These are phyloP conservation scores for Lichina pygmaea DNA, from an alignment of 495 filamentous ascomycete genomes.

Conservation along the genomic window DNA sequence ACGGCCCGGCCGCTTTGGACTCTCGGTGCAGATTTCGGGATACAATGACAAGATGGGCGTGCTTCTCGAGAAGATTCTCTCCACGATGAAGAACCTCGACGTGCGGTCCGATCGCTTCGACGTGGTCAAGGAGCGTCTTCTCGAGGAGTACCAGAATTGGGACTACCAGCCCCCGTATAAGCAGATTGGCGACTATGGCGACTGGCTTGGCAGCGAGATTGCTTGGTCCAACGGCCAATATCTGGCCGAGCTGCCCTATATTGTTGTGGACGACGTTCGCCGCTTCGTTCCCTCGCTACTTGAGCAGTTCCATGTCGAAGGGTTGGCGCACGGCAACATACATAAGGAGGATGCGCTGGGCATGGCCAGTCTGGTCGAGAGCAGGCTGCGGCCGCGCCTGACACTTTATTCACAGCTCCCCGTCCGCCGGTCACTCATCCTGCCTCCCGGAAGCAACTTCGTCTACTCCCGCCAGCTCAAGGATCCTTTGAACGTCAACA, in stretches of 20 bases:
- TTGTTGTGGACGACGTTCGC: conserved; percentile 47
- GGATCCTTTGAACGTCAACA: conserved; percentile 84
- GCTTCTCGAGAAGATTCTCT: conserved; percentile 70
- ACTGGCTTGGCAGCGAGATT: conserved; percentile 51
- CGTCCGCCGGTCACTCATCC: conserved; percentile 44
- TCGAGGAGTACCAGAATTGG: conserved; percentile 54
- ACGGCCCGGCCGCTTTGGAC: conserved; percentile 34
- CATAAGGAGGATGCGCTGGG: conserved; percentile 86
- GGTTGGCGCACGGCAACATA: conserved; percentile 74
- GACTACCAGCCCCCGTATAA: conserved; percentile 70
- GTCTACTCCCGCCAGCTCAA: conserved; percentile 53
- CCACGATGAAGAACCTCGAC: conserved; percentile 62
- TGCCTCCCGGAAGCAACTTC: conserved; percentile 59
- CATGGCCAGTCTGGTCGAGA: conserved; percentile 59
- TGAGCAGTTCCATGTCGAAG: conserved; percentile 64
- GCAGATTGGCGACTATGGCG: conserved; percentile 65
- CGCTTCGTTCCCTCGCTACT: conserved; percentile 59
- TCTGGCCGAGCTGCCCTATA: conserved; percentile 42
- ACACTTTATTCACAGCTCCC: conserved; percentile 62
- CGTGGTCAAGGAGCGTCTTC: conserved; percentile 69
- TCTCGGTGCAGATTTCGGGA: conserved; percentile 58
- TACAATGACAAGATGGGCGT: conserved; percentile 94
- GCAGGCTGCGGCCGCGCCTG: conserved; percentile 43
- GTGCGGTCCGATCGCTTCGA: conserved; percentile 65
- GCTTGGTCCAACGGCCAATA: conserved; percentile 63